Evolutionary conservation across 1,139 yeast genomes (phyloP).

Genomic region (Insectozyma bohioensis): DNA sequence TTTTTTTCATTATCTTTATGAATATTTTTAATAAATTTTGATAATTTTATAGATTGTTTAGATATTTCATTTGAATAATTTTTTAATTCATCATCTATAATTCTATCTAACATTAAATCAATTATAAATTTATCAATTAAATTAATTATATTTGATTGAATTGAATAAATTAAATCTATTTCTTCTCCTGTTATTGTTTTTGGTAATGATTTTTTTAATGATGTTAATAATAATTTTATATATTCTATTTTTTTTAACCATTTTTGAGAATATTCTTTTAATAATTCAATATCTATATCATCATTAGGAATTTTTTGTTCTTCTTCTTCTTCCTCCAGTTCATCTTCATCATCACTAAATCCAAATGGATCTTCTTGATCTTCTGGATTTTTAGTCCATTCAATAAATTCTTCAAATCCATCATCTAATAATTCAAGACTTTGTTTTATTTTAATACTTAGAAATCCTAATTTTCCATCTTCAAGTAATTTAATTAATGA

Average conservation of each 20-base stretch:
- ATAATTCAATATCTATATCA: constrained; percentile 7
- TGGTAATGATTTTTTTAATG: constrained; percentile 58
- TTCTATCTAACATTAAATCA: constrained; percentile 46
- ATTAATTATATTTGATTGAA: constrained; percentile 33
- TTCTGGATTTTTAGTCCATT: constrained; percentile 65
- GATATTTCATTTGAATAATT: constrained; percentile 25
- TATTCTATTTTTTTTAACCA: constrained; percentile 58
- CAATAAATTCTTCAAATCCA: constrained; percentile 62
- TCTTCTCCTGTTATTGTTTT: constrained; percentile 30
- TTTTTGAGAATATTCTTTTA: constrained; percentile 39
- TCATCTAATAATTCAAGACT: constrained; percentile 55
- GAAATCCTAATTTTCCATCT: constrained; percentile 51
- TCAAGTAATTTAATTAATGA: constrained; percentile 35
- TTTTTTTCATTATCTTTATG: constrained; percentile 42
- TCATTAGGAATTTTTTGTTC: constrained; percentile 19
- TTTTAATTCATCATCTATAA: constrained; percentile 30
- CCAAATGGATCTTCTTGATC: constrained; percentile 47
- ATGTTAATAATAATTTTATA: constrained; percentile 52
- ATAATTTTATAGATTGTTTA: constrained; percentile 29
- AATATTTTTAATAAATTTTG: constrained; percentile 34
- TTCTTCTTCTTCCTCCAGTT: constrained; percentile 25
- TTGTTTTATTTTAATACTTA: constrained; percentile 45
- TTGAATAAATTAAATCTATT: constrained; percentile 35
- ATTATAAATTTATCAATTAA: constrained; percentile 48
- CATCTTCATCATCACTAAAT: constrained; percentile 34